Evolutionary conservation across 2,329 filamentous ascomycete genomes (phyloP).

Genomic region (Fusarium sp.): DNA sequence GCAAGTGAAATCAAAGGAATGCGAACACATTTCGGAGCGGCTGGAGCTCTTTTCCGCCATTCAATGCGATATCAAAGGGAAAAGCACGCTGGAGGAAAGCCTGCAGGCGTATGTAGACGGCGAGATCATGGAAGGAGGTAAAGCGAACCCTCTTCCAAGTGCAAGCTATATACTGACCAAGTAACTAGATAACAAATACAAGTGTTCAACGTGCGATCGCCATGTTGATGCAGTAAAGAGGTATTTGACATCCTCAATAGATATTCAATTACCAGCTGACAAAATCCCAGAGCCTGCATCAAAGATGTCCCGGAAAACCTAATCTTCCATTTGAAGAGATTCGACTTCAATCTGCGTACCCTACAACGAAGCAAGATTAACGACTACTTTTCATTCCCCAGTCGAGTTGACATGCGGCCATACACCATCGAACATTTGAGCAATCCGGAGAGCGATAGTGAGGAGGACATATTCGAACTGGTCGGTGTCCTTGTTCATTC

Average conservation of each 20-base stretch:
- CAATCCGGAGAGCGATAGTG: conserved; percentile 63
- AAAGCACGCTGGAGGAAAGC: conserved; percentile 84
- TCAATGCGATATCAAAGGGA: conserved; percentile 96
- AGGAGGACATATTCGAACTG: conserved; percentile 86
- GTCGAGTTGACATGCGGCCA: conserved; percentile 83
- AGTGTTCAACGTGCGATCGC: conserved; percentile 87
- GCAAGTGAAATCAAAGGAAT: conserved; percentile 95
- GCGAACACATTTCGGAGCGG: conserved; percentile 89
- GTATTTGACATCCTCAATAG: conserved; percentile 52
- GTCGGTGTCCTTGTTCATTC: conserved; percentile 96
- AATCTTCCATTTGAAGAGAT: conserved; percentile 93
- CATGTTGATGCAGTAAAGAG: conserved; percentile 94
- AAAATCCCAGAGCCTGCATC: conserved; percentile 75
- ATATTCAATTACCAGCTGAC: not conserved
- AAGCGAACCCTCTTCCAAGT: conserved; percentile 38
- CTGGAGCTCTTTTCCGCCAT: conserved; percentile 93
- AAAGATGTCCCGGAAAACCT: conserved; percentile 94
- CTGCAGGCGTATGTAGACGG: conserved; percentile 95
- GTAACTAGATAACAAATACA: conserved; percentile 91
- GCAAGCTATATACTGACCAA: conserved; percentile 15
- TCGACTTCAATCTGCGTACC: conserved; percentile 82
- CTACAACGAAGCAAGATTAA: conserved; percentile 93
- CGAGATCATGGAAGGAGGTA: conserved; percentile 92
- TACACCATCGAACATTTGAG: conserved; percentile 90
- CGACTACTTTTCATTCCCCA: conserved; percentile 90